Evolutionary conservation across 2,329 filamentous ascomycete species (phyloP), one percentile per base, ranked within the genome.

Genomic region (Niveomyces coronatus): DNA sequence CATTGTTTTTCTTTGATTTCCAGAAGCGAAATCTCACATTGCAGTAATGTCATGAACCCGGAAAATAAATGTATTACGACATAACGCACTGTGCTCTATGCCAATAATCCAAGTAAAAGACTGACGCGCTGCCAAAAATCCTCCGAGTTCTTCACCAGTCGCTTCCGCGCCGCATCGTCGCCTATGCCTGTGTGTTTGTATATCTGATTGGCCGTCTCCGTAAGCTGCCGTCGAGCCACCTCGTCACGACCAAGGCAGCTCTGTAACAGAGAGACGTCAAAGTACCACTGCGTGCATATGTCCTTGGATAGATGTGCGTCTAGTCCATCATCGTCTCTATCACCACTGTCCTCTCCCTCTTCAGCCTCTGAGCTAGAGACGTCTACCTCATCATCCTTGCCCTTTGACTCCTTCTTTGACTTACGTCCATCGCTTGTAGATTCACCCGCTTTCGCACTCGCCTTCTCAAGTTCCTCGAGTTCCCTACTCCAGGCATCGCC

Each of bases 51-150:
- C n/a, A n/a, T n/a, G n/a, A n/a, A n/a, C n/a, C n/a, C n/a, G n/a
- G n/a, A n/a, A n/a, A n/a, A n/a, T n/a, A n/a, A n/a, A 26, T 35
- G 35, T 20, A 17, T 43, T 31, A 30, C 13, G 16, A 22, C 20
- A 17, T 32, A 6, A 9, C 17, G 30, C 11, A 46, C 34, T 27
- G 13, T 40, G 11, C 34, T 34, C 22, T 40, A 70, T 47, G 68
- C 69, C 46, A 95, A 61, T 40, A 94, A 62, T 3, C 83, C 86
- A 61, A 95, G 94, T 18, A 95, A 58, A 45, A 95, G 59, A 55
- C 74, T 80, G 9, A 84, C 91, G 51, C 82, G 76, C 63, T 82
- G 85, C 77, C 85, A 91, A 57, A 91, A 93, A 36, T 88, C 85
- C 31, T 70, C 65, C 5, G 85, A 75, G 13, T 69, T 64, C 57